Evolutionary conservation across 2,329 filamentous ascomycete genomes (phyloP).

Genomic region (Colletotrichum lindemuthianum): DNA sequence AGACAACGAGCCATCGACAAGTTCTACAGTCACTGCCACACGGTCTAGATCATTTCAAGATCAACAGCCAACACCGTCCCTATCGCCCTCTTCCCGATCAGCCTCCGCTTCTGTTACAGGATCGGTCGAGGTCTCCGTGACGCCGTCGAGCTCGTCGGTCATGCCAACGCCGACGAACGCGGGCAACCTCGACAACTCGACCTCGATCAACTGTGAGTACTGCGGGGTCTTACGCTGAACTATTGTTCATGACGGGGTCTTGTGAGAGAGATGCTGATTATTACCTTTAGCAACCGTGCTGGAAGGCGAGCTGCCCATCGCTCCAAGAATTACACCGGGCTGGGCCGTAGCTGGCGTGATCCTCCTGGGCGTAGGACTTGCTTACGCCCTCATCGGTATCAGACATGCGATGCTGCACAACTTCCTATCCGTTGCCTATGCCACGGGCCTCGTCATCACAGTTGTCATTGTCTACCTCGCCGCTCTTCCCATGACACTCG

Average conservation of each 20-base stretch:
- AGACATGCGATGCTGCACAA: constrained; percentile 83
- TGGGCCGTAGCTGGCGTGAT: constrained; percentile 82
- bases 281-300: constrained; percentile 54
- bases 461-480: constrained; percentile 92
- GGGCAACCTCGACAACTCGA: constrained; percentile 42
- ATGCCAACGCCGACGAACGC: constrained; percentile 29
- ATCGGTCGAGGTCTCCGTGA: constrained; percentile 8
- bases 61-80: not conserved
- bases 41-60: constrained; percentile 16
- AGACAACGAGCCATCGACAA: constrained; percentile 41
- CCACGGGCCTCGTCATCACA: constrained; percentile 77
- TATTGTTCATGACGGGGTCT: not conserved
- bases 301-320: constrained; percentile 71
- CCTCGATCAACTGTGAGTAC: constrained; percentile 43
- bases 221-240: no score
- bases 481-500: constrained; percentile 78
- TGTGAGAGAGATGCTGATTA: constrained; percentile 9
- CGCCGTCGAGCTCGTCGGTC: constrained; percentile 18
- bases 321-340: constrained; percentile 81
- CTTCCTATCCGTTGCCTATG: constrained; percentile 81
- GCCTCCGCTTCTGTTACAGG: constrained; percentile 5
- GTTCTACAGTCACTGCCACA: constrained; percentile 34
- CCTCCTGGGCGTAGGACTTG: constrained; percentile 76
- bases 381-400: constrained; percentile 81
- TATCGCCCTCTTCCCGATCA: constrained; percentile 10